phyloP scores from a whole-genome alignment of 345 rosid genomes.

The Sonneratia caseolaris region DNA sequence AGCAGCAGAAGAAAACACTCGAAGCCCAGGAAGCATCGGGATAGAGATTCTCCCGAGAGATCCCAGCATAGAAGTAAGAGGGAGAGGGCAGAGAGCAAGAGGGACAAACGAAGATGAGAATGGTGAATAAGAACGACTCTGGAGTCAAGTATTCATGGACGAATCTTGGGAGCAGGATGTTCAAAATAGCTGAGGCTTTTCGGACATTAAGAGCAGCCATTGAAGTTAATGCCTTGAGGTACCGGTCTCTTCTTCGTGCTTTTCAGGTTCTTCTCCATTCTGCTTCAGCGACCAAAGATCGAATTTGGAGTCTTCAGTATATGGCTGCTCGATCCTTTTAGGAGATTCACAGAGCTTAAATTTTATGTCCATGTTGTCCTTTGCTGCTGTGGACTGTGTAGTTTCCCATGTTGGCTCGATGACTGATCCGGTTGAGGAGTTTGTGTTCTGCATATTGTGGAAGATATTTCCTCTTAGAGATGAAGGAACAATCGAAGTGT shows the following conservation, averaged over 20 bases:
- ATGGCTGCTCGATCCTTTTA: not conserved
- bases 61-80: slow-evolving; percentile 15
- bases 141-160: not conserved
- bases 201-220: not conserved
- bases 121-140: not conserved
- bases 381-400: no score
- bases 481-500: no score
- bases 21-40: slow-evolving; percentile 34
- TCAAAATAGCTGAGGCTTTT: not conserved
- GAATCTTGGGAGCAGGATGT: not conserved
- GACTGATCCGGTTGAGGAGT: no score
- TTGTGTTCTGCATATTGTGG: no score
- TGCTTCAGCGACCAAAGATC: not conserved
- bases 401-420: no score
- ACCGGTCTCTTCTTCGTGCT: not conserved
- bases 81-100: slow-evolving; percentile 1
- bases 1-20: slow-evolving; percentile 55
- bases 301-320: not conserved
- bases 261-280: not conserved
- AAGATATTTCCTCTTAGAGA: no score
- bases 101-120: not conserved
- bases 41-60: slow-evolving; percentile 35
- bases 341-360: not conserved
- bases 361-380: no score
- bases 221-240: not conserved